Evolutionary conservation across 768 basidiomycete genomes (phyloP), one percentile per base, ranked within the genome.

Genomic region (Hypsizygus marmoreus): DNA sequence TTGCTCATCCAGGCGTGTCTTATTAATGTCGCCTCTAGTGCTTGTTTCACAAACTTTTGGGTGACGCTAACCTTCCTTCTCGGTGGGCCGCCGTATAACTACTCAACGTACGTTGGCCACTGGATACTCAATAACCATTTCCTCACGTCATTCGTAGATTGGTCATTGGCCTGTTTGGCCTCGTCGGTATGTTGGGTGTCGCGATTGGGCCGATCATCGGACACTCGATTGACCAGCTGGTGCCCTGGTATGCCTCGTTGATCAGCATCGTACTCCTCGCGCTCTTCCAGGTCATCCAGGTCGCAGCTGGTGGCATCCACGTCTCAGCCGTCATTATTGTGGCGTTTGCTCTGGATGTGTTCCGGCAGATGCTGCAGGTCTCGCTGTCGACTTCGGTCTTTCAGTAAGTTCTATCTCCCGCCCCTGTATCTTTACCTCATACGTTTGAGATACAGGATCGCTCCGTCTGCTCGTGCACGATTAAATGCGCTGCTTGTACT

Each of bases 21-120:
- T 52, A 70, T 88, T 54, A 76, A 80, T 54, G 59, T 88, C 12
- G 74, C 70, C 13, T 76, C 75, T 45, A 82, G 81, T 20, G 82
- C 80, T 37, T 82, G 67, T 39, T 77, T 76, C 49, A 71, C 68
- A 7, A 74, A 71, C 51, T 84, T 81, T 51, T 82, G 84, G 84
- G 83, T 86, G 1, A 86, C 85, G 1, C 61, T 88, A 47, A 91
- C 90, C 0, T 94, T 91, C 69, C 69, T 92, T 16, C 79, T 93
- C 2, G 84, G 82, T 10, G 86, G 82, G 6, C 62, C 80, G 2
- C 85, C 86, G 1, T 93, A 91, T 57, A 56, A 82, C 54, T 91
- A 85, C 54, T 84, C 83, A 4, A 86, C 84, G 84, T 77, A 69
- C 23, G 74, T 73, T 39, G 26, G 38, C 31, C 26, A 40, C 25